Percentiles rank a stretch among this genome's conserved stretches.
Conservation (phyloP, 306 rosid species). For the Phaseolus lunatus region DNA sequence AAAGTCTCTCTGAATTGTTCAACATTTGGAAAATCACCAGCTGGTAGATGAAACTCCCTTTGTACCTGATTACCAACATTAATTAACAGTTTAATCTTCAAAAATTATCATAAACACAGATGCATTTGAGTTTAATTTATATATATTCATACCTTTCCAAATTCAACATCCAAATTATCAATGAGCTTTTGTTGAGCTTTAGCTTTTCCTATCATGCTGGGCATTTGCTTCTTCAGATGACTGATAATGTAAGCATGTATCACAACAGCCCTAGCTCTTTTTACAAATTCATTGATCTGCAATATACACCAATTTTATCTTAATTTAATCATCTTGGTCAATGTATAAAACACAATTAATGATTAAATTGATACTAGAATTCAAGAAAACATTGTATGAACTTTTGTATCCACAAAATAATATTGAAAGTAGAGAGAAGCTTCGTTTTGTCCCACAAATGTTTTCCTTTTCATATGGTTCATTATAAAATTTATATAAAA, state of each 20-base stretch:
- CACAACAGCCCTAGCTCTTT: constrained; percentile 88
- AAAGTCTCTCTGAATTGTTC: constrained; percentile 76
- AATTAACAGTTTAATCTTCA: background rate
- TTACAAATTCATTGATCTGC: constrained; percentile 95
- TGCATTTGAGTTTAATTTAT: background rate
- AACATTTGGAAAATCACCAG: constrained; percentile 87
- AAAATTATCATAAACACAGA: background rate
- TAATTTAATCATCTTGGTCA: too few relatives aligned
- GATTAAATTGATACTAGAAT: too few relatives aligned
- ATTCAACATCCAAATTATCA: constrained; percentile 77
- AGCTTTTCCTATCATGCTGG: constrained; percentile 87
- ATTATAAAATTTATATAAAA: too few relatives aligned
- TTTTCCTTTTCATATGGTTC: too few relatives aligned
- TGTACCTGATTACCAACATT: constrained; percentile 65
- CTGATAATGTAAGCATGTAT: constrained; percentile 93
- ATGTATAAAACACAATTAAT: too few relatives aligned
- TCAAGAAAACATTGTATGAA: too few relatives aligned
- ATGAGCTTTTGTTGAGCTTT: constrained; percentile 81
- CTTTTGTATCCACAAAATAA: too few relatives aligned
- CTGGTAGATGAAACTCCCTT: constrained; percentile 81
- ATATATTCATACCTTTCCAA: constrained; percentile 68
- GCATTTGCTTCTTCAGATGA: constrained; percentile 91
- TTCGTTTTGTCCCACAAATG: too few relatives aligned
- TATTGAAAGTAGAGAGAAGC: too few relatives aligned
- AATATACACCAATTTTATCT: background rate